Evolutionary conservation across 192 early-diverging fungal species (phyloP).

Genomic region (Geranomyces variabilis): DNA sequence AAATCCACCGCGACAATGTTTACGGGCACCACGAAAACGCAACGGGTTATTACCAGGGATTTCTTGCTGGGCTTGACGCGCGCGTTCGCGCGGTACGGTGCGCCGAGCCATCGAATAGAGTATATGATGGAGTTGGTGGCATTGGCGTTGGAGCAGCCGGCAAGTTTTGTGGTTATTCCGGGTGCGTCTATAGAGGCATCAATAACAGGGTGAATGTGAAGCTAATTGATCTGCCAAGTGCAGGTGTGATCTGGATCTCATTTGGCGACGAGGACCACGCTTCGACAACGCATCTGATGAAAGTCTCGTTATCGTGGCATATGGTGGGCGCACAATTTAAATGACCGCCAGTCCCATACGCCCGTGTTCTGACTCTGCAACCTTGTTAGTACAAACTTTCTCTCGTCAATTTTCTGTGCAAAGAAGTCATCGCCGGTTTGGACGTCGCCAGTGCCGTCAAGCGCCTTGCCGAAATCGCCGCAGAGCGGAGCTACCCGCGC

Average conservation of each 20-base stretch:
- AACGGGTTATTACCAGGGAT: constrained; percentile 29
- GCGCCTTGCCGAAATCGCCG: constrained; percentile 33
- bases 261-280: constrained; percentile 41
- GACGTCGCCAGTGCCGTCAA: constrained; percentile 35
- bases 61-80: constrained; percentile 51
- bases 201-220: background rate
- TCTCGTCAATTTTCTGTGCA: constrained; percentile 52
- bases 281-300: constrained; percentile 45
- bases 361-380: no score
- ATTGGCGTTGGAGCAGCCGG: constrained; percentile 41
- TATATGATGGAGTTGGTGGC: constrained; percentile 45
- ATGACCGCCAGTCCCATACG: no score
- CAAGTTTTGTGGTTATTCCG: constrained; percentile 45
- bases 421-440: constrained; percentile 37
- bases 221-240: no score
- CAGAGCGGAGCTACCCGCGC: background rate
- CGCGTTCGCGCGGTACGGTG: constrained; percentile 50
- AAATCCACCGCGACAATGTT: constrained; percentile 35
- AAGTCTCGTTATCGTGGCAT: constrained; percentile 38
- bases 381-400: constrained; percentile 38
- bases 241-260: constrained; percentile 48
- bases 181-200: no score
- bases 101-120: constrained; percentile 55
- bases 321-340: constrained; percentile 10
- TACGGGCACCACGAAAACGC: constrained; percentile 15